Percentiles rank a stretch among this genome's conserved stretches.
Conservation (phyloP, 1,139 yeast species). For the Sporopachydermia cereana region DNA sequence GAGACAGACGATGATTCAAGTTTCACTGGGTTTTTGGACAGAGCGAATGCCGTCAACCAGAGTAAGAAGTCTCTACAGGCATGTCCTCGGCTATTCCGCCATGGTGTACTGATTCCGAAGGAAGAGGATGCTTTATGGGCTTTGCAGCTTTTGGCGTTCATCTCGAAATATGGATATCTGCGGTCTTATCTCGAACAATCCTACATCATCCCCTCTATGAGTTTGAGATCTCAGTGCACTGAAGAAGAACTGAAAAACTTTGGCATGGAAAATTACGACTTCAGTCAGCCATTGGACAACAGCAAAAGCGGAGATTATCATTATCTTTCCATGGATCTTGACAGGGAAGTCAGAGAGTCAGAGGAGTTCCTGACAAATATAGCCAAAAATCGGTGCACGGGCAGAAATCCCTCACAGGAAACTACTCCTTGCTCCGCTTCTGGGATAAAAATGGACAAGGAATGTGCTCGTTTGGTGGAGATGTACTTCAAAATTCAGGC, state of each 20-base stretch:
- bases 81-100: constrained; percentile 42
- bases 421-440: not conserved
- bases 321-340: too few relatives aligned
- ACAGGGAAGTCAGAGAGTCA: not conserved
- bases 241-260: not conserved
- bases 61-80: not conserved
- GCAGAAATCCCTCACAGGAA: not conserved
- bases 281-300: not conserved
- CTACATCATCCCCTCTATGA: constrained; percentile 36
- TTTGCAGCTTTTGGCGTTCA: constrained; percentile 79
- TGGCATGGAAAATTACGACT: not conserved
- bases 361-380: not conserved
- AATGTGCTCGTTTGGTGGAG: not conserved
- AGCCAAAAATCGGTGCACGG: not conserved
- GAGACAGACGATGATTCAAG: not conserved
- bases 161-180: constrained; percentile 78
- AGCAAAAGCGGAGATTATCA: too few relatives aligned
- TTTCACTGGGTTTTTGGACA: constrained; percentile 1
- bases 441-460: not conserved
- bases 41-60: not conserved
- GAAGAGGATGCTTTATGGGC: constrained; percentile 95
- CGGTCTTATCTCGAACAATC: constrained; percentile 66
- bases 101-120: constrained; percentile 72
- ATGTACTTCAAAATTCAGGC: not conserved
- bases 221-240: constrained; percentile 13